phyloP scores from a whole-genome alignment of 306 rosid species.

The Senna siamea region DNA sequence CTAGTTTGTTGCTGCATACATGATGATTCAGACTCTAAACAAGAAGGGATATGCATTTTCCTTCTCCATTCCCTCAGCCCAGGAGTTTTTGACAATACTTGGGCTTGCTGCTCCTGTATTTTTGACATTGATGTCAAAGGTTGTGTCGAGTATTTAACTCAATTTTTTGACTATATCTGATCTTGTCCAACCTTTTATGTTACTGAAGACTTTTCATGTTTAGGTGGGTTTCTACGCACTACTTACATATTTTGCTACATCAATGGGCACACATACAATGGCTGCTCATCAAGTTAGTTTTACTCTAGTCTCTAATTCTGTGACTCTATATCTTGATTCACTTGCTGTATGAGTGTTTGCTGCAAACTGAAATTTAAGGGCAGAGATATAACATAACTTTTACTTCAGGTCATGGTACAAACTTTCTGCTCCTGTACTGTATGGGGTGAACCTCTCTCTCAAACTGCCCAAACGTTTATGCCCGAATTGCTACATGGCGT shows the following conservation, averaged over 20 bases:
- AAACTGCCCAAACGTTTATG: conserved; percentile 96
- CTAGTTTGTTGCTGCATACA: conserved; percentile 83
- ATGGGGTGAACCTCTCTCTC: conserved; percentile 98
- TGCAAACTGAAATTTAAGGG: conserved; percentile 21
- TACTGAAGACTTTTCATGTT: conserved; percentile 24
- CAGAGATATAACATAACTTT: conserved; percentile 38
- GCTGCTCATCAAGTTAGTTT: conserved; percentile 93
- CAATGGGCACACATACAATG: conserved; percentile 86
- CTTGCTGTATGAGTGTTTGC: conserved; percentile 26
- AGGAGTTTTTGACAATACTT: conserved; percentile 59
- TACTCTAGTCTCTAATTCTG: conserved; percentile 17
- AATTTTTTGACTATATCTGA: conserved; percentile 19
- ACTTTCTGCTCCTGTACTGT: conserved; percentile 76
- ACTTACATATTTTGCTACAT: conserved; percentile 76
- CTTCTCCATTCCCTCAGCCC: conserved; percentile 67
- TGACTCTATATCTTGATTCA: conserved; percentile 29
- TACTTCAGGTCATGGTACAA: conserved; percentile 88
- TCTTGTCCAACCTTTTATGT: conserved; percentile 26
- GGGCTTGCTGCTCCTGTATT: conserved; percentile 85
- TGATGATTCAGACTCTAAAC: conserved; percentile 84
- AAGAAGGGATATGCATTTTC: conserved; percentile 75
- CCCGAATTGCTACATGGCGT: conserved; percentile 80
- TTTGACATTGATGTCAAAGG: conserved; percentile 84
- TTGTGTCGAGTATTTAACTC: conserved; percentile 38
- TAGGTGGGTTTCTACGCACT: conserved; percentile 88